A percentile compares a stretch with the other conserved stretches of the same genome.
These are phyloP conservation scores for Camelina hispida DNA, from an alignment of 345 rosid species.

Conservation along the genomic window DNA sequence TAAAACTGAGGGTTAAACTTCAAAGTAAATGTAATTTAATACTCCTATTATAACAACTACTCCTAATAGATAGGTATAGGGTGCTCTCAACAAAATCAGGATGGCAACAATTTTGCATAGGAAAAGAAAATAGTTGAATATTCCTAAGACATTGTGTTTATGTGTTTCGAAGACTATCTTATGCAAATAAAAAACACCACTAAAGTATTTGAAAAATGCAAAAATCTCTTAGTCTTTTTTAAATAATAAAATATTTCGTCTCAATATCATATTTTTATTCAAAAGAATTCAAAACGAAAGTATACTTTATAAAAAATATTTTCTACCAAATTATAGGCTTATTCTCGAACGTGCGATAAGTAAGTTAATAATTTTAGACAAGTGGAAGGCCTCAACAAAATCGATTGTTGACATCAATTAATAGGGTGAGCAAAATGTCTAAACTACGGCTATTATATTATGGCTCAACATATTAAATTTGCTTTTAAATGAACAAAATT, in stretches of 20 bases:
- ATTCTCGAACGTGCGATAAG: not conserved
- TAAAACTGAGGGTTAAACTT: not conserved
- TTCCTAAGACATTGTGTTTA: not conserved
- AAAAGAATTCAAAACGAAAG: not conserved
- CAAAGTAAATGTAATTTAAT: not conserved
- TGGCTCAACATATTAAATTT: not conserved
- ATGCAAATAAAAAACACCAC: not conserved
- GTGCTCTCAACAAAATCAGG: not conserved
- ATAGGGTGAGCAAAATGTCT: not conserved
- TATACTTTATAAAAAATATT: not conserved
- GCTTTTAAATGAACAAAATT: no score
- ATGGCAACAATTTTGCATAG: not conserved
- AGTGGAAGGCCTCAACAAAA: slow-evolving; percentile 4
- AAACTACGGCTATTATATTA: not conserved
- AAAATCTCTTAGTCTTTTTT: not conserved
- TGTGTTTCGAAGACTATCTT: not conserved
- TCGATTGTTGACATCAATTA: not conserved
- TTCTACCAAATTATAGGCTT: not conserved
- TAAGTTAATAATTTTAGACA: not conserved
- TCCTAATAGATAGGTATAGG: no score
- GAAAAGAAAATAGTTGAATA: not conserved
- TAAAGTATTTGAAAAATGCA: not conserved
- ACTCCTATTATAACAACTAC: not conserved
- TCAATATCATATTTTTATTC: not conserved
- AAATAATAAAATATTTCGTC: not conserved